These are phyloP conservation scores for Triglochin maritima DNA, from an alignment of 106 monocot species.

Conservation along the genomic window DNA sequence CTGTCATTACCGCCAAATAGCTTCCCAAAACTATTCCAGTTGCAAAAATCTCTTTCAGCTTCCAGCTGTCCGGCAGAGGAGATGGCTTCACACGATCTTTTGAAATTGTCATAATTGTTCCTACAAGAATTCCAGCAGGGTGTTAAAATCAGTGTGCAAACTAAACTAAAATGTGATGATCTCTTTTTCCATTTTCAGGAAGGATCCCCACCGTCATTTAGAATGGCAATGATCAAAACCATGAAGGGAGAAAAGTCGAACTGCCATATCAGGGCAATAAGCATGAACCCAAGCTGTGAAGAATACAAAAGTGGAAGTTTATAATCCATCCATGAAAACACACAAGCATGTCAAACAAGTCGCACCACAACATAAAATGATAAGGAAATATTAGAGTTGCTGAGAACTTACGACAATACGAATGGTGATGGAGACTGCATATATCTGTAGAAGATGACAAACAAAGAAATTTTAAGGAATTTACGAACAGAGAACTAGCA, in stretches of 20 bases:
- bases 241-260: constrained; percentile 90
- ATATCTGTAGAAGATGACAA: constrained; percentile 26
- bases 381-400: not conserved
- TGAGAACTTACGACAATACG: constrained; percentile 57
- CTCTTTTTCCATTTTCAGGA: too few species aligned
- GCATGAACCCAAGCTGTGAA: constrained; percentile 61
- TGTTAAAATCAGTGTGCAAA: not conserved
- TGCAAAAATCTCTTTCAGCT: constrained; percentile 73
- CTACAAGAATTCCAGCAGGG: constrained; percentile 7
- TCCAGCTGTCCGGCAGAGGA: constrained; percentile 82
- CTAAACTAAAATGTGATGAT: too few species aligned
- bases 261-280: constrained; percentile 75
- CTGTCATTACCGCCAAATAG: constrained; percentile 71
- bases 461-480: not conserved
- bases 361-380: not conserved
- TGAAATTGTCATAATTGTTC: constrained; percentile 90
- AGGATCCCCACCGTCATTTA: constrained; percentile 53
- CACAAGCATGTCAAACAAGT: not conserved
- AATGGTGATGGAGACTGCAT: constrained; percentile 69
- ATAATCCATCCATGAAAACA: not conserved
- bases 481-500: not conserved
- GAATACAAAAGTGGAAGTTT: constrained; percentile 3
- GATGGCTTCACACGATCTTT: constrained; percentile 87
- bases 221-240: constrained; percentile 87
- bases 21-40: constrained; percentile 67